phyloP scores from a whole-genome alignment of 1,284 basidiomycete genomes.

The Cerrena zonata region DNA sequence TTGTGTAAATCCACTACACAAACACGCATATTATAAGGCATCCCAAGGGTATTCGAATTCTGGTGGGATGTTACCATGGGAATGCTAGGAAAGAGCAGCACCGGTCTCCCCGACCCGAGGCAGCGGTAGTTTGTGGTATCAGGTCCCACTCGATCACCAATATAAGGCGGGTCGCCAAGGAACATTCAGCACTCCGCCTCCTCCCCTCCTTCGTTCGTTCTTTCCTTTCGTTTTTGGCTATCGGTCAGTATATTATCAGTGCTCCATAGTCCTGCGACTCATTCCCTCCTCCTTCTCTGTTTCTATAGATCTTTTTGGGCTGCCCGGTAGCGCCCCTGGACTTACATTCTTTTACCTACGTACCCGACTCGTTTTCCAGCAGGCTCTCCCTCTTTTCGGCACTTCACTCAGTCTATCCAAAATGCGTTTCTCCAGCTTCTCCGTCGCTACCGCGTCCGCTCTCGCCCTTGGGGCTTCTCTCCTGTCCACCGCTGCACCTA shows the following conservation, averaged over 20 bases:
- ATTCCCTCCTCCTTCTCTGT: neutral
- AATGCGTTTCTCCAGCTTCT: constrained; percentile 51
- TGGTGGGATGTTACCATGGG: constrained; percentile 16
- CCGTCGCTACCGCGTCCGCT: constrained; percentile 26
- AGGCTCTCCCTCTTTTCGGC: constrained; percentile 40
- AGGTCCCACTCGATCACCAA: constrained; percentile 2
- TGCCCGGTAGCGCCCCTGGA: constrained; percentile 67
- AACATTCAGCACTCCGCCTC: neutral
- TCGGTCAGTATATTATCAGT: constrained; percentile 21
- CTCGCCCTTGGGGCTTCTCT: constrained; percentile 45
- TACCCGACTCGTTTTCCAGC: constrained; percentile 33
- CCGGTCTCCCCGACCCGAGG: constrained; percentile 23
- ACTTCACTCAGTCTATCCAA: constrained; percentile 30
- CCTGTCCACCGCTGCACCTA: constrained; percentile 48
- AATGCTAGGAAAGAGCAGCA: constrained; percentile 7
- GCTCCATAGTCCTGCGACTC: constrained; percentile 2
- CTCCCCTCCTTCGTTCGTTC: constrained; percentile 10
- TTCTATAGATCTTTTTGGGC: constrained; percentile 39
- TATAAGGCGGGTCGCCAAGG: constrained; percentile 13
- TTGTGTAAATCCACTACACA: no score
- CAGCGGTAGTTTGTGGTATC: constrained; percentile 9
- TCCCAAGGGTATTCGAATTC: neutral
- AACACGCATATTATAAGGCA: no score
- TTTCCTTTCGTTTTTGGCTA: constrained; percentile 12
- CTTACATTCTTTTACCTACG: constrained; percentile 39